phyloP scores from a whole-genome alignment of 2,329 filamentous ascomycete species.

The Penicillium sp. region DNA sequence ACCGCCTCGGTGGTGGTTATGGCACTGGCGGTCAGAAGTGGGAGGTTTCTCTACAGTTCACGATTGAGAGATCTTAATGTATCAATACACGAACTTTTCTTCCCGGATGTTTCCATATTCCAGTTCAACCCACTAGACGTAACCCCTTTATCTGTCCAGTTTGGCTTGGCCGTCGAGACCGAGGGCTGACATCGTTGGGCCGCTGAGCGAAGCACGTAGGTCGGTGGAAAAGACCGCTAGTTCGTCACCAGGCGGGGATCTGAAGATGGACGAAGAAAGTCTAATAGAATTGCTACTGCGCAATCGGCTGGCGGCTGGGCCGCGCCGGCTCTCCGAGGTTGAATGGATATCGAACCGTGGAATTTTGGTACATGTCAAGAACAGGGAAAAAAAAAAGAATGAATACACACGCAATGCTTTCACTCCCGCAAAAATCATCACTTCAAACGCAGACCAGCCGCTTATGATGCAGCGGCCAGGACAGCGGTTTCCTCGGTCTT shows the following conservation, averaged over 20 bases:
- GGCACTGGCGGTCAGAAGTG: slow-evolving; percentile 73
- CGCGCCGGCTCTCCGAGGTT: slow-evolving; percentile 10
- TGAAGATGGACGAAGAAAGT: slow-evolving; percentile 1
- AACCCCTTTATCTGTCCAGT: no score
- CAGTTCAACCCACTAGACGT: no score
- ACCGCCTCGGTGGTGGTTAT: slow-evolving; percentile 80
- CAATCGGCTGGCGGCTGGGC: slow-evolving; percentile 10
- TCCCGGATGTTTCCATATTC: neutral
- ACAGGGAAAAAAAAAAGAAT: slow-evolving; percentile 2
- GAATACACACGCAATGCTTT: slow-evolving; percentile 19
- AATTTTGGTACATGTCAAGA: slow-evolving; percentile 30
- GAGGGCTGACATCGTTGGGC: no score
- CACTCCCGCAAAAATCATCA: slow-evolving; percentile 9
- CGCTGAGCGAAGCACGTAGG: no score
- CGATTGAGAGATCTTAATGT: slow-evolving; percentile 39
- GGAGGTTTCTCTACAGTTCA: slow-evolving; percentile 88
- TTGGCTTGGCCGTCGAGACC: no score
- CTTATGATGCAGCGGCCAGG: slow-evolving; percentile 35
- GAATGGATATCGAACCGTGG: slow-evolving; percentile 25
- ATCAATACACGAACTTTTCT: neutral
- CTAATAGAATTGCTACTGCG: slow-evolving; percentile 14
- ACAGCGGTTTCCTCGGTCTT: slow-evolving; percentile 30
- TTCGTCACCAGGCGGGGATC: no score
- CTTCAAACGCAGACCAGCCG: slow-evolving; percentile 6
- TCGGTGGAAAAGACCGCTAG: no score